Base-by-base conservation (phyloP, 1,284 basidiomycete species). In the Puccinia hordei region DNA sequence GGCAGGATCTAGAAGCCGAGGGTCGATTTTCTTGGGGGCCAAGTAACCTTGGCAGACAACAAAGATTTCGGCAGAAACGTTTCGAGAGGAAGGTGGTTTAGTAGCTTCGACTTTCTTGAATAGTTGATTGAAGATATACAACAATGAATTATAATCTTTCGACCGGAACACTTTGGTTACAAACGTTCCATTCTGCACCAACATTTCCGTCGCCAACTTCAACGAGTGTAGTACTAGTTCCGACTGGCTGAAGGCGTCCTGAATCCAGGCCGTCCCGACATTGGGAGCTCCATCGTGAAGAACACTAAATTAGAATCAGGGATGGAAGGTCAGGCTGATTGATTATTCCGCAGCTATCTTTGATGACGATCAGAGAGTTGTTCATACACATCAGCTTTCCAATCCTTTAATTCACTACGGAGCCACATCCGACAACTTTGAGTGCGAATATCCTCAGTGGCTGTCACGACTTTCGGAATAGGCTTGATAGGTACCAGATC, bases 281-380 rank as follows among this genome's bases (percentile, higher is more conserved):
- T 99, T 99, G 59, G 97, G 97, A 59, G 97, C 97, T 89, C 97
- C 97, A 87, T 99, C 97, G 87, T 99, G 97, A 78, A 99, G 90
- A n/a, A 99, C 95, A 78, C 85, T 85, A 72, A 13, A 75, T 30
- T 6, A 61, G 38, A 22, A 27, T 51, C n/a, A 38, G 44, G 17
- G 33, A 15, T 1, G n/a, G 24, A 51, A 5, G 19, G 73, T 49
- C 38, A n/a, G 53, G 55, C 49, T 24, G 53, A 22, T 24, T 4
- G 3, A 55, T 22, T 33, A 35, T 19, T n/a, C 49, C 5, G 17
- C 22, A 66, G 24, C 38, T 15, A 24, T 27, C 0, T 33, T 8
- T 15, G 5, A 27, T 2, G 17, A 65, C 22, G 22, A 24, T 17
- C 13, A 24, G 22, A 17, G 19, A n/a, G 38, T 12, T 44, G 41